Evolutionary conservation across 78 protist species (phyloP).

Genomic region (Ministeria vibrans): DNA sequence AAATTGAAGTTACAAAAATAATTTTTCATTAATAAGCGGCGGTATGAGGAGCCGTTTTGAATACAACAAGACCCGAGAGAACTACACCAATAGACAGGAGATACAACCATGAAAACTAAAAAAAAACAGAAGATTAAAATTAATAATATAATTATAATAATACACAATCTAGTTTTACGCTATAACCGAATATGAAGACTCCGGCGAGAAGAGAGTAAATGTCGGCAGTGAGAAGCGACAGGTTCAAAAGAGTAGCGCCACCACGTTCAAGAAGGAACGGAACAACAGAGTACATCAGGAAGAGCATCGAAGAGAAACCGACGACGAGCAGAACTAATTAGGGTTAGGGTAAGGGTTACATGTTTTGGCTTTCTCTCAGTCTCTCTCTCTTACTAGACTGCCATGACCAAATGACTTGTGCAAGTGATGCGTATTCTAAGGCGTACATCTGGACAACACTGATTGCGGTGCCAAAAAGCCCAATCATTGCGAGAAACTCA

Average conservation of each 20-base stretch:
- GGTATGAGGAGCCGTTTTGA: too few relatives aligned
- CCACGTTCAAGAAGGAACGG: conserved; percentile 52
- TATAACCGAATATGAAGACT: conserved; percentile 26
- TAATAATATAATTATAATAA: too few relatives aligned
- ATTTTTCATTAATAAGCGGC: too few relatives aligned
- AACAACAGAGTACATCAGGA: conserved; percentile 49
- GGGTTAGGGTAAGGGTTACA: neutral
- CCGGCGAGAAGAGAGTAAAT: conserved; percentile 55
- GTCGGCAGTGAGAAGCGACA: conserved; percentile 74
- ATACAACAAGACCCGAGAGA: too few relatives aligned
- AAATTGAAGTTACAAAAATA: too few relatives aligned
- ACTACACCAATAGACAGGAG: too few relatives aligned
- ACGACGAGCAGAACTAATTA: conserved; percentile 21
- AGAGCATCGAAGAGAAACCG: conserved; percentile 52
- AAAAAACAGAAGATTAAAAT: too few relatives aligned
- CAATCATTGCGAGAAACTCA: conserved; percentile 29
- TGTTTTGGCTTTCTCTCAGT: neutral
- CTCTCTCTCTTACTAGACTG: neutral
- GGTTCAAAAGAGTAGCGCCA: conserved; percentile 65
- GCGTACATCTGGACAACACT: conserved; percentile 46
- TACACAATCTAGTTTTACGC: too few relatives aligned
- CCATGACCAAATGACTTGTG: neutral
- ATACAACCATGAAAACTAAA: too few relatives aligned
- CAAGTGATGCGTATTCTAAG: neutral
- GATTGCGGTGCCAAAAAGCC: conserved; percentile 46